Base-by-base conservation (phyloP, 2,329 filamentous ascomycete genomes). In the Colletotrichum simmondsii region DNA sequence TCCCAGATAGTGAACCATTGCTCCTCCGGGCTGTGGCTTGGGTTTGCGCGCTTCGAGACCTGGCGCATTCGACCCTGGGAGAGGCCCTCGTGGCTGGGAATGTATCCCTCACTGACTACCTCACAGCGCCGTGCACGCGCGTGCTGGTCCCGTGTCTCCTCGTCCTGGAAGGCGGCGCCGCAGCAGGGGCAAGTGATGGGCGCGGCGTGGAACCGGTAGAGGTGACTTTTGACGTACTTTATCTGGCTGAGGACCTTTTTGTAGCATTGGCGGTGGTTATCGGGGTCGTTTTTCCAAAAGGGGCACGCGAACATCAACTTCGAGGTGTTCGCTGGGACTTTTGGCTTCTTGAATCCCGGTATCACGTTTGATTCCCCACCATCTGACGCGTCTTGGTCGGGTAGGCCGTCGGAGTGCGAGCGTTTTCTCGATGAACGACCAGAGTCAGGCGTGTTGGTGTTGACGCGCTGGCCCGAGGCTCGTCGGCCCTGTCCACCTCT, bases 1-100 rank as follows among this genome's bases (percentile, higher is more conserved):
- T 78, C 76, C 74, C 77, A 80, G 3, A 81, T 76, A 16, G 72
- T 72, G 65, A 79, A 80, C 79, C 79, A 81, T 46, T 80, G 75
- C 37, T 78, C 71, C 12, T 75, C 68, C 56, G 79, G 77, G 1
- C 69, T 76, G 5, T 76, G 68, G 26, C 66, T 70, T 2, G 75
- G 75, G 16, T 72, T 56, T 6, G 37, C 76, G 70, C 24, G 76
- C 46, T 61, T 73, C 0, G 71, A 71, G 19, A 79, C 71, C 24
- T 76, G 60, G 22, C 61, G 74, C 30, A 73, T 76, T 61, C 79
- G 78, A 14, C 37, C 61, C 26, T 46, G 32, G 11, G 70, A 59
- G 6, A 72, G n/a, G 19, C 70, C 70, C 30, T 59, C 68, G 30
- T 26, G 57, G 19, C 16, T 5, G 12, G 28, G 7, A 8, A 59